Evolutionary conservation across 1,284 basidiomycete species (phyloP).

Genomic region (Acaromyces ingoldii): DNA sequence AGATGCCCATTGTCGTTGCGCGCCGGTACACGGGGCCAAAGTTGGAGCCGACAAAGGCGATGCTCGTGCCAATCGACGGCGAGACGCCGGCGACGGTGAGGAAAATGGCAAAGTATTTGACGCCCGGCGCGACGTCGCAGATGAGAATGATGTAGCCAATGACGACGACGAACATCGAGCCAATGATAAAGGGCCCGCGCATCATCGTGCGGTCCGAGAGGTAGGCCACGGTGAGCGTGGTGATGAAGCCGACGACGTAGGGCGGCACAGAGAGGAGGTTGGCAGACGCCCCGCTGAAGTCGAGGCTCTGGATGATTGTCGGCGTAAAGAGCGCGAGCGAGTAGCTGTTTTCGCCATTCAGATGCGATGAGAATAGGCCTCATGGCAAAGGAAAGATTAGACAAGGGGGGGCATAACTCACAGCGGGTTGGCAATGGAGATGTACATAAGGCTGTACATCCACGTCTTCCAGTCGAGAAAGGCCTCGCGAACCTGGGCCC

Average conservation of each 20-base stretch:
- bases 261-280: slow-evolving; percentile 47
- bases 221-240: slow-evolving; percentile 53
- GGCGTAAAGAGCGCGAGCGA: slow-evolving; percentile 45
- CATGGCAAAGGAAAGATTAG: too few relatives aligned
- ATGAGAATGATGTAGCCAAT: slow-evolving; percentile 55
- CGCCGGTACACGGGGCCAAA: slow-evolving; percentile 49
- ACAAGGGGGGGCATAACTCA: too few relatives aligned
- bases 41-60: slow-evolving; percentile 54
- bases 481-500: slow-evolving; percentile 28
- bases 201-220: slow-evolving; percentile 51
- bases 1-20: slow-evolving; percentile 54
- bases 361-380: too few relatives aligned
- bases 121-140: slow-evolving; percentile 34
- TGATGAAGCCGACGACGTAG: slow-evolving; percentile 56
- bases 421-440: slow-evolving; percentile 32
- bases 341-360: too few relatives aligned
- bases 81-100: slow-evolving; percentile 48
- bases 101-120: slow-evolving; percentile 55
- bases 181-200: slow-evolving; percentile 54
- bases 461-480: slow-evolving; percentile 22
- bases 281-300: slow-evolving; percentile 30
- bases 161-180: slow-evolving; percentile 49
- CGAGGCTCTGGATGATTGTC: slow-evolving; percentile 37
- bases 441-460: slow-evolving; percentile 36
- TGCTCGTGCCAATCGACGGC: slow-evolving; percentile 53